phyloP scores from a whole-genome alignment of 2,329 filamentous ascomycete genomes.

The Mariannaea elegans region DNA sequence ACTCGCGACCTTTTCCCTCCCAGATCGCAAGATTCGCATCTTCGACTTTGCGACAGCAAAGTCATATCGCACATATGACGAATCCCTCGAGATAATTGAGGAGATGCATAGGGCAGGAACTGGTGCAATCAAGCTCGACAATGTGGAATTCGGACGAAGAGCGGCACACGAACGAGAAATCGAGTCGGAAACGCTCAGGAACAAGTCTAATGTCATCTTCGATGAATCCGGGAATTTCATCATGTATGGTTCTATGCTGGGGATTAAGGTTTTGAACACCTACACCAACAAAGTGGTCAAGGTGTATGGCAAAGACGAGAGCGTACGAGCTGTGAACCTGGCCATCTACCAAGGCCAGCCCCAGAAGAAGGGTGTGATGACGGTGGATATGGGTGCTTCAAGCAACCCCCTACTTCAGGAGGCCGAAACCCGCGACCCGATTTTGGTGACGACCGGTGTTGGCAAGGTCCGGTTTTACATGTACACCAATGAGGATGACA shows the following conservation, averaged over 20 bases:
- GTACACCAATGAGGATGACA: slow-evolving; percentile 90
- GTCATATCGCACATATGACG: slow-evolving; percentile 91
- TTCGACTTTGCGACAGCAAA: slow-evolving; percentile 94
- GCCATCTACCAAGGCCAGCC: slow-evolving; percentile 94
- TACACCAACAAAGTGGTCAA: slow-evolving; percentile 93
- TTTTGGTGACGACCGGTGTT: slow-evolving; percentile 83
- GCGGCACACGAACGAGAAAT: slow-evolving; percentile 88
- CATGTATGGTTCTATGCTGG: slow-evolving; percentile 89
- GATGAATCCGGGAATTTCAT: slow-evolving; percentile 97
- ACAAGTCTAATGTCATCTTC: slow-evolving; percentile 87
- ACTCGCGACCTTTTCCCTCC: slow-evolving; percentile 90
- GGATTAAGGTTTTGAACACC: slow-evolving; percentile 95
- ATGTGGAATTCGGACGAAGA: slow-evolving; percentile 90
- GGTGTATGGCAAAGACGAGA: slow-evolving; percentile 89
- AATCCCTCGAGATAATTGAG: slow-evolving; percentile 86
- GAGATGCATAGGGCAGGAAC: slow-evolving; percentile 98
- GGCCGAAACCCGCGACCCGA: slow-evolving; percentile 89
- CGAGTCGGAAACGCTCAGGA: slow-evolving; percentile 72
- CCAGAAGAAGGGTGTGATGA: slow-evolving; percentile 91
- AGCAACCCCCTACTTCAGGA: slow-evolving; percentile 93
- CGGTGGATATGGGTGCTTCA: slow-evolving; percentile 96
- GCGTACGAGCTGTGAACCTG: slow-evolving; percentile 83
- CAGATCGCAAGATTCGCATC: slow-evolving; percentile 89
- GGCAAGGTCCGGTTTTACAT: slow-evolving; percentile 96
- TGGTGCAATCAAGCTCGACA: slow-evolving; percentile 80